phyloP scores from a whole-genome alignment of 139 green algal genomes.

The Zygnema cylindricum region DNA sequence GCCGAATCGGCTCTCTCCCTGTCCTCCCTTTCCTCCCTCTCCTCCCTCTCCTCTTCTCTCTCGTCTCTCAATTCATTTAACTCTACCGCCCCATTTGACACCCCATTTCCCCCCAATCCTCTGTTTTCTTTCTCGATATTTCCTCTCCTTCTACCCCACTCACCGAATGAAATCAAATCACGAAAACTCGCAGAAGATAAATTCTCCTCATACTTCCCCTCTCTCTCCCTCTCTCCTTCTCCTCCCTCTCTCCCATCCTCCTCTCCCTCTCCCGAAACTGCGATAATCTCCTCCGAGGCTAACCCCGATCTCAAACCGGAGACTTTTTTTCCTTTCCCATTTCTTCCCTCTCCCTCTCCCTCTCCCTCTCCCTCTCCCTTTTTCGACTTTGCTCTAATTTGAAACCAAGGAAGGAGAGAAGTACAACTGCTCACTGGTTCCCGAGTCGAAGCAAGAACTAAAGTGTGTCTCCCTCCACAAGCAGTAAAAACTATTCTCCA shows the following conservation, averaged over 20 bases:
- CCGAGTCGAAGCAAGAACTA: constrained; percentile 26
- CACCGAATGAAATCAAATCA: not conserved
- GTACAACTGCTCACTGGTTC: constrained; percentile 11
- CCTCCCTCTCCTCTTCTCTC: not conserved
- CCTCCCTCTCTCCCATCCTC: not conserved
- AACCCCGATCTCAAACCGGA: not conserved
- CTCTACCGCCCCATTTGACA: too few relatives aligned
- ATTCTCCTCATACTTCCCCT: not conserved
- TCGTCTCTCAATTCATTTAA: not conserved
- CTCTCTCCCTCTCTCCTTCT: not conserved
- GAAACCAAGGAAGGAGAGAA: constrained; percentile 8
- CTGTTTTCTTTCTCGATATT: not conserved
- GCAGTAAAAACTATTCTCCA: constrained; percentile 41
- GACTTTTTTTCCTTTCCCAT: not conserved
- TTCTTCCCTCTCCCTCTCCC: not conserved
- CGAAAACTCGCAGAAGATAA: not conserved
- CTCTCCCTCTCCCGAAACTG: not conserved
- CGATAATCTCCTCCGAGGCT: not conserved
- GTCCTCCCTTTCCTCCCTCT: too few relatives aligned
- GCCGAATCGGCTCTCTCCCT: too few relatives aligned
- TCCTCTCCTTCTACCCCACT: not conserved
- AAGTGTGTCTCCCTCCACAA: constrained; percentile 45
- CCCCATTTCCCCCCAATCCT: not conserved
- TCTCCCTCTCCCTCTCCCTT: not conserved
- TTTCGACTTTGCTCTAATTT: not conserved